Percentiles rank a stretch among this genome's conserved stretches.
Evolutionary conservation across 2,329 filamentous ascomycete species (phyloP).

Genomic region (Chaetomiaceae sp.): DNA sequence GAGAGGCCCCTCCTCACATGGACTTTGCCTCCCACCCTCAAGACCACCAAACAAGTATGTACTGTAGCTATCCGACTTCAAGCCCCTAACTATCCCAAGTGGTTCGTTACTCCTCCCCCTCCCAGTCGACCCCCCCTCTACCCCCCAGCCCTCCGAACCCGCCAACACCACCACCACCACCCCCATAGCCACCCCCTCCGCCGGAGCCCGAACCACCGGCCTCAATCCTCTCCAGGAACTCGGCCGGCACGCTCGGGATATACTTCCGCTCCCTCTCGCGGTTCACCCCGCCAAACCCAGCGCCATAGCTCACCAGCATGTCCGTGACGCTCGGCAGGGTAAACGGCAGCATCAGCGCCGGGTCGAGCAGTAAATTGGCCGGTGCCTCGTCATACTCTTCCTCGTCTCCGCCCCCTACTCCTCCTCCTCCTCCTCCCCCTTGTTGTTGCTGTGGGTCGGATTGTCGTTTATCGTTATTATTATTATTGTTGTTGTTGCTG

Average conservation of each 20-base stretch:
- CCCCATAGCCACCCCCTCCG: slow-evolving; percentile 28
- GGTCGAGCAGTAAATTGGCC: slow-evolving; percentile 76
- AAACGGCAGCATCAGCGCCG: slow-evolving; percentile 89
- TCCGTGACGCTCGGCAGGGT: slow-evolving; percentile 93
- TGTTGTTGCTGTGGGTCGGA: no score
- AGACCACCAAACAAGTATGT: no score
- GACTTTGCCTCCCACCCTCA: no score
- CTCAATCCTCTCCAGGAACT: slow-evolving; percentile 87
- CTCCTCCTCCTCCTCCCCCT: no score
- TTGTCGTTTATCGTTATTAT: neutral
- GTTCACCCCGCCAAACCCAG: slow-evolving; percentile 90
- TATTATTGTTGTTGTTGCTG: slow-evolving; percentile 26
- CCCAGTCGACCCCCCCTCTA: slow-evolving; percentile 62
- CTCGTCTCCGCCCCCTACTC: no score
- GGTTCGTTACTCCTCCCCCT: slow-evolving; percentile 52
- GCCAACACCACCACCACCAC: neutral
- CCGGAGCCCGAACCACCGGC: slow-evolving; percentile 45
- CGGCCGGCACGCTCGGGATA: slow-evolving; percentile 88
- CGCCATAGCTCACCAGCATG: slow-evolving; percentile 93
- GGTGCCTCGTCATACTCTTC: slow-evolving; percentile 67
- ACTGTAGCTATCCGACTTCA: no score
- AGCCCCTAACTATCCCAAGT: no score
- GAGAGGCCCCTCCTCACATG: no score
- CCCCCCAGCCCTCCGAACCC: slow-evolving; percentile 41
- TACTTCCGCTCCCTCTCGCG: slow-evolving; percentile 90